Evolutionary conservation across 257 asterid genomes (phyloP).

Genomic region (Nicotiana sylvestris): DNA sequence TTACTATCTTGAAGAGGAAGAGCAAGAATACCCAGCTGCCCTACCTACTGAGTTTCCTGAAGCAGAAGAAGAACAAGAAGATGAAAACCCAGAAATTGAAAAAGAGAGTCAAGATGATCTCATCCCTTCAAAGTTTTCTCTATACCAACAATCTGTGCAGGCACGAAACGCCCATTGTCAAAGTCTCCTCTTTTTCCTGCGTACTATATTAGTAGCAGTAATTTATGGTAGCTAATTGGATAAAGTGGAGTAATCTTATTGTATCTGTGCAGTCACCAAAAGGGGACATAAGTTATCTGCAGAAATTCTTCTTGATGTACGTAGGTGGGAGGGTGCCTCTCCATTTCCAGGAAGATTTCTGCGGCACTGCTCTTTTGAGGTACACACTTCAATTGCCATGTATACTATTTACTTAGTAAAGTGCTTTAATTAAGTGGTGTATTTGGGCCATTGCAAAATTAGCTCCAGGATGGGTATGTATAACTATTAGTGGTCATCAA

Average conservation of each 20-base stretch:
- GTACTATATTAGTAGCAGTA: background rate
- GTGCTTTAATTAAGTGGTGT: background rate
- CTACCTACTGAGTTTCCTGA: conserved; percentile 23
- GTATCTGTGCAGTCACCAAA: conserved; percentile 73
- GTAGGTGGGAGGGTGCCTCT: conserved; percentile 95
- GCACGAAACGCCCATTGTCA: conserved; percentile 25
- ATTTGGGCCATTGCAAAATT: background rate
- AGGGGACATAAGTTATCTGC: conserved; percentile 95
- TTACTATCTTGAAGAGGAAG: conserved; percentile 38
- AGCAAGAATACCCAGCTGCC: conserved; percentile 24
- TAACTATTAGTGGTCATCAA: background rate
- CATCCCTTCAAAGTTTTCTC: conserved; percentile 66
- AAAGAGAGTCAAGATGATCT: conserved; percentile 22
- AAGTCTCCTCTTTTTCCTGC: background rate
- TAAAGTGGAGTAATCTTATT: conserved; percentile 7
- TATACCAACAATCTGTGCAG: conserved; percentile 97
- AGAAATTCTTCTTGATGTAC: conserved; percentile 92
- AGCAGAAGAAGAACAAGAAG: conserved; percentile 41
- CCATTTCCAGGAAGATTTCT: conserved; percentile 95
- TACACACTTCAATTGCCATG: conserved; percentile 13
- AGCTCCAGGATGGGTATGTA: background rate
- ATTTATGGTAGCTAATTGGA: background rate
- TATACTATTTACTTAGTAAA: background rate
- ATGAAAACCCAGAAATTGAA: conserved; percentile 17
- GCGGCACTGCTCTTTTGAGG: conserved; percentile 98